These are phyloP conservation scores for Colletotrichum endophyticum DNA, from an alignment of 2,329 filamentous ascomycete species.

Conservation along the genomic window DNA sequence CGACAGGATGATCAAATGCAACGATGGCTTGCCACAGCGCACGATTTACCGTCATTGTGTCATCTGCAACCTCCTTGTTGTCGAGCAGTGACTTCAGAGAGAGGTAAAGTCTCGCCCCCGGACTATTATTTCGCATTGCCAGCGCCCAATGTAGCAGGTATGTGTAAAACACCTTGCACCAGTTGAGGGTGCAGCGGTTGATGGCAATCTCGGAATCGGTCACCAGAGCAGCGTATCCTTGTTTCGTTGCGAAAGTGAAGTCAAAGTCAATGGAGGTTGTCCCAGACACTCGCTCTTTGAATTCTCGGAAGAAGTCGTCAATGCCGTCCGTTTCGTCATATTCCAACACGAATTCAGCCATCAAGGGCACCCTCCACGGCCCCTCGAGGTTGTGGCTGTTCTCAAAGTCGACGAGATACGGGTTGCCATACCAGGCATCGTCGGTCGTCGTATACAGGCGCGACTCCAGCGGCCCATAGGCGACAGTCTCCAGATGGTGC, in stretches of 20 bases:
- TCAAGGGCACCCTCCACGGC: neutral
- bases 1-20: neutral
- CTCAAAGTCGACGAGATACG: neutral
- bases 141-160: neutral
- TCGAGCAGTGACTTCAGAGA: neutral
- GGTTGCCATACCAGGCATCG: neutral
- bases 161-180: neutral
- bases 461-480: neutral
- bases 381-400: neutral
- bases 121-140: neutral
- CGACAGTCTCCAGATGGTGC: neutral
- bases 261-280: neutral
- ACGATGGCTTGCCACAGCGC: neutral
- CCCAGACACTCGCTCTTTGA: neutral
- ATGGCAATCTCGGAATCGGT: neutral
- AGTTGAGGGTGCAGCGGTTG: neutral
- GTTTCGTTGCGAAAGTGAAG: neutral
- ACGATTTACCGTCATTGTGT: neutral
- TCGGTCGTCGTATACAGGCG: neutral
- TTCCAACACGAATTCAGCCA: neutral
- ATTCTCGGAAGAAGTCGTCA: accelerated
- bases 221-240: neutral
- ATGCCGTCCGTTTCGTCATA: neutral
- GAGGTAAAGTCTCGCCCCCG: neutral
- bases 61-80: neutral